Percentiles rank a stretch among this genome's conserved stretches.
Evolutionary conservation across 352 stramenopile species (phyloP).

Genomic region (Pythium phragmitis): DNA sequence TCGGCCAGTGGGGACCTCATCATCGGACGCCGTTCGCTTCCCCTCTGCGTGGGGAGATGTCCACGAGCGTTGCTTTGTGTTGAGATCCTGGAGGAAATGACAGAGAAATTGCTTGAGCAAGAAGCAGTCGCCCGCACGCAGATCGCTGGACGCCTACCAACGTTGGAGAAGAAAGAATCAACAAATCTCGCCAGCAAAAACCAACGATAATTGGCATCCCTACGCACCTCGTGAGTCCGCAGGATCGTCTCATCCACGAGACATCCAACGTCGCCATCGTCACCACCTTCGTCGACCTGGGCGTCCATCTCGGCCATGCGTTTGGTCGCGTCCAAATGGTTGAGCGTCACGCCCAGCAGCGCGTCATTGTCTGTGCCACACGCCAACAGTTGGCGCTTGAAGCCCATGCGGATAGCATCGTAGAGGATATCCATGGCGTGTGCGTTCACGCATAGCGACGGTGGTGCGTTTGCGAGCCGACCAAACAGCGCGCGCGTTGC

Average conservation of each 20-base stretch:
- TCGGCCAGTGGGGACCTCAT: neutral
- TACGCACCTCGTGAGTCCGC: conserved; percentile 43
- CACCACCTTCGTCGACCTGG: conserved; percentile 7
- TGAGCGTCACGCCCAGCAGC: conserved; percentile 83
- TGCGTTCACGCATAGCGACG: conserved; percentile 88
- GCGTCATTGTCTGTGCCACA: conserved; percentile 70
- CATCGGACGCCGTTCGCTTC: neutral
- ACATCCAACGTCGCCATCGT: conserved; percentile 18
- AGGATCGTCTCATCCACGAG: conserved; percentile 74
- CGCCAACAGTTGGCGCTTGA: conserved; percentile 88
- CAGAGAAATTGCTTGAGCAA: conserved; percentile 77
- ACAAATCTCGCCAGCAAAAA: neutral
- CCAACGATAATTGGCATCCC: neutral
- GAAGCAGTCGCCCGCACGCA: conserved; percentile 69
- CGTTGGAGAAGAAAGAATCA: neutral
- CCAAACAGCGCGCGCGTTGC: conserved; percentile 84
- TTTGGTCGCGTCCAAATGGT: conserved; percentile 73
- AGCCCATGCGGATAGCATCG: conserved; percentile 91
- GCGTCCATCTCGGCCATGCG: conserved; percentile 37
- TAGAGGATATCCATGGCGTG: conserved; percentile 93
- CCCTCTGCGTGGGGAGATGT: neutral
- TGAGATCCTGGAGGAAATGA: neutral
- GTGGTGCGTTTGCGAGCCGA: conserved; percentile 88
- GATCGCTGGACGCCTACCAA: conserved; percentile 45
- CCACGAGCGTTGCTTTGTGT: neutral